phyloP scores from a whole-genome alignment of 2,329 filamentous ascomycete genomes.

The Claviceps paspali region DNA sequence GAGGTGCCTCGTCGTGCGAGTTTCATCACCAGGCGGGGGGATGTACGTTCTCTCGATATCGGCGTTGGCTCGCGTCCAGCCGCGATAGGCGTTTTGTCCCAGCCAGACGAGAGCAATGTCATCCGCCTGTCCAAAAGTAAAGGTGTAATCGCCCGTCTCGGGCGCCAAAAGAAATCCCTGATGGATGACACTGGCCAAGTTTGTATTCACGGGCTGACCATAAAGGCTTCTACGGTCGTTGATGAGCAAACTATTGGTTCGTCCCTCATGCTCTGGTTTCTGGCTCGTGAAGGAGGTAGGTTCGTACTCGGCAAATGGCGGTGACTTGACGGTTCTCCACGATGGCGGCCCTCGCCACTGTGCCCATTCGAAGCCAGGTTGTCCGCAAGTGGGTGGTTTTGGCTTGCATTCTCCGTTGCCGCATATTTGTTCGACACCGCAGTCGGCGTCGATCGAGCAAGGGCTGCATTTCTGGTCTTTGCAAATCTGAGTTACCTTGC shows the following conservation, averaged over 20 bases:
- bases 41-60: constrained; percentile 7
- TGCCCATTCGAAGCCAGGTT: constrained; percentile 8
- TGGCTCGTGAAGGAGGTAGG: constrained; percentile 3
- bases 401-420: constrained; percentile 5
- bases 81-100: constrained; percentile 5
- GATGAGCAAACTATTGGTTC: constrained; percentile 7
- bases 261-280: constrained; percentile 4
- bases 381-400: constrained; percentile 6
- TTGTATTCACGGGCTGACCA: constrained; percentile 3
- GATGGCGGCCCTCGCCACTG: constrained; percentile 5
- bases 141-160: constrained; percentile 7
- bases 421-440: constrained; percentile 3
- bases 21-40: constrained; percentile 7
- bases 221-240: constrained; percentile 2
- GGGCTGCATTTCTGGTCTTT: constrained; percentile 5
- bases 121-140: constrained; percentile 7
- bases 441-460: constrained; percentile 5
- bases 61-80: constrained; percentile 7
- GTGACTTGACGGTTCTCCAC: constrained; percentile 7
- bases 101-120: constrained; percentile 7
- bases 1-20: constrained; percentile 4
- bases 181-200: constrained; percentile 6
- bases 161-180: constrained; percentile 7
- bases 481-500: constrained; percentile 5
- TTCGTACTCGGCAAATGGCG: constrained; percentile 6